A percentile compares a stretch with the other conserved stretches of the same genome.
Conservation (phyloP, 2,329 filamentous ascomycete genomes). For the Curvularia sp. region DNA sequence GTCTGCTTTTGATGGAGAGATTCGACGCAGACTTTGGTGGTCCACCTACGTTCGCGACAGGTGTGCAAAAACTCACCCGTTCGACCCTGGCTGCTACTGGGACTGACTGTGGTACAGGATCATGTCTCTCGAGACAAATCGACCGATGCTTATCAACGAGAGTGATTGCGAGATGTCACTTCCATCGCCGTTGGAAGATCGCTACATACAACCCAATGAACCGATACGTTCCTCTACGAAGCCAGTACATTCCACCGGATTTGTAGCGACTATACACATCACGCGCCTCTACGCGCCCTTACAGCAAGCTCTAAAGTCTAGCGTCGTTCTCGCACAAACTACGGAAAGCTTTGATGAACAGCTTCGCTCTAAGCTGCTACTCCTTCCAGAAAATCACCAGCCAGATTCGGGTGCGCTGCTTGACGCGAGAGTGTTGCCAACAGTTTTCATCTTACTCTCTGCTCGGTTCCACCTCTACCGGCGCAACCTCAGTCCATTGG, state of each 20-base stretch:
- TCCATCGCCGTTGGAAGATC: constrained; percentile 81
- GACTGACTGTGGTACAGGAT: constrained; percentile 59
- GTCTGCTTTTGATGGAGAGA: constrained; percentile 80
- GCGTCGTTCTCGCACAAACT: constrained; percentile 67
- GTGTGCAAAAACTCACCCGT: constrained; percentile 51
- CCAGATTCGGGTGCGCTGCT: constrained; percentile 70
- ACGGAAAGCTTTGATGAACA: constrained; percentile 82
- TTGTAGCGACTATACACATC: constrained; percentile 82
- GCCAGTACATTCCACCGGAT: constrained; percentile 65
- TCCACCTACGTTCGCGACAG: constrained; percentile 89
- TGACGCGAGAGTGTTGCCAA: constrained; percentile 75
- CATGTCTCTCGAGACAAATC: constrained; percentile 79
- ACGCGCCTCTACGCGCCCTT: constrained; percentile 79
- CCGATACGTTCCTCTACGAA: constrained; percentile 50
- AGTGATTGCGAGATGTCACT: constrained; percentile 85
- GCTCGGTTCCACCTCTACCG: constrained; percentile 85
- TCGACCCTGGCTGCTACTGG: neutral
- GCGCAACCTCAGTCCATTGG: constrained; percentile 81
- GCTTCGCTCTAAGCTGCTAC: constrained; percentile 75
- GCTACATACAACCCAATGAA: constrained; percentile 68
- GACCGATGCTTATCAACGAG: constrained; percentile 84
- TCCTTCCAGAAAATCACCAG: constrained; percentile 78
- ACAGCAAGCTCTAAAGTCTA: constrained; percentile 71
- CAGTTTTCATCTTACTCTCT: constrained; percentile 80
- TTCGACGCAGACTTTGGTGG: constrained; percentile 92